Percentiles rank a stretch among this genome's conserved stretches.
Evolutionary conservation across 441 rosid genomes (phyloP).

Genomic region (Pelargonium myrrhifolium): DNA sequence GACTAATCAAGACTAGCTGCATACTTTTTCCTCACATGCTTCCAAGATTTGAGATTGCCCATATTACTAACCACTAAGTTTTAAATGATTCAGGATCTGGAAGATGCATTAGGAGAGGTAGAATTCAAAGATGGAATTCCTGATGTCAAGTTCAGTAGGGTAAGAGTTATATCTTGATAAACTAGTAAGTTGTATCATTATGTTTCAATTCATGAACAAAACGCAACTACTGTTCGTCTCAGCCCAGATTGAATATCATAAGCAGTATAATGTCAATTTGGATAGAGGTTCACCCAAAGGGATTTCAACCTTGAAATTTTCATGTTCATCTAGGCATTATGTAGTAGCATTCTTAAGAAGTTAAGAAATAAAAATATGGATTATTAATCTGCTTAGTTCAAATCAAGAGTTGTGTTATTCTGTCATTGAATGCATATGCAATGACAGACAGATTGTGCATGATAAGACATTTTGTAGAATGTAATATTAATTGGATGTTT

Average conservation of each 20-base stretch:
- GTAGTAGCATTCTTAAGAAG: slow-evolving; percentile 11
- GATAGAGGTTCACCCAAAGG: neutral
- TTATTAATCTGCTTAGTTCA: slow-evolving; percentile 2
- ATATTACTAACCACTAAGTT: slow-evolving; percentile 17
- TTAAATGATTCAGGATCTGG: slow-evolving; percentile 65
- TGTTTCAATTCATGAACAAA: slow-evolving; percentile 3
- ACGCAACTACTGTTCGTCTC: slow-evolving; percentile 1
- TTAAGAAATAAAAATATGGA: slow-evolving; percentile 1
- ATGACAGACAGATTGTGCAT: neutral
- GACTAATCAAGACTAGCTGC: neutral
- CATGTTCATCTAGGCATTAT: slow-evolving; percentile 7
- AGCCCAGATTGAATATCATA: neutral
- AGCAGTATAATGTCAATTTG: neutral
- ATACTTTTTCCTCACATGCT: slow-evolving; percentile 3
- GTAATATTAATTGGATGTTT: neutral
- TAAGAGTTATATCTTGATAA: slow-evolving; percentile 31
- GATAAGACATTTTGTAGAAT: neutral
- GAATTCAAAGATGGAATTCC: slow-evolving; percentile 77
- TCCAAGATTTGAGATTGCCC: slow-evolving; percentile 16
- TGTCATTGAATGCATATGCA: neutral
- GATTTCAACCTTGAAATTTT: neutral
- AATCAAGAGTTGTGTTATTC: neutral
- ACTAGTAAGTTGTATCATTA: neutral
- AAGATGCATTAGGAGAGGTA: slow-evolving; percentile 77
- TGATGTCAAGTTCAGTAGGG: slow-evolving; percentile 91